A percentile compares a stretch with the other conserved stretches of the same genome.
Conservation (phyloP, 257 asterid species). For the Rubia yunnanensis region DNA sequence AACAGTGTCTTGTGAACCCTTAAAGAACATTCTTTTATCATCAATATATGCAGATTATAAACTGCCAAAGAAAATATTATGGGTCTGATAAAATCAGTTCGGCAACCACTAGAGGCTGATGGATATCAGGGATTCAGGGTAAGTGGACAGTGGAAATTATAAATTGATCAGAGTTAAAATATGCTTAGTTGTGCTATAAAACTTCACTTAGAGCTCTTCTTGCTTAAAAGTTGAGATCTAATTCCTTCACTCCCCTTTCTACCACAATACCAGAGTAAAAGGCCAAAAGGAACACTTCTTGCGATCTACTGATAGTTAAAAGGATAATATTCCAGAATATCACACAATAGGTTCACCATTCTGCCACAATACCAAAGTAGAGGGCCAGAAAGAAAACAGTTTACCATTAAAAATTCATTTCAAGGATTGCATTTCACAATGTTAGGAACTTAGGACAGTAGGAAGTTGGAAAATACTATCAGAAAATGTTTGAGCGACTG, state of each 20-base stretch:
- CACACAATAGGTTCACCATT: no score
- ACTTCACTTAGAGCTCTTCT: neutral
- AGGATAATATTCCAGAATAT: no score
- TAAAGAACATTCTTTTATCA: neutral
- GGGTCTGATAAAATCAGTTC: neutral
- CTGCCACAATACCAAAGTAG: neutral
- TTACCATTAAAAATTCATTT: neutral
- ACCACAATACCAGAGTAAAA: neutral
- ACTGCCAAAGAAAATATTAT: no score
- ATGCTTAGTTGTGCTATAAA: neutral
- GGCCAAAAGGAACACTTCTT: neutral
- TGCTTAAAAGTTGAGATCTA: neutral
- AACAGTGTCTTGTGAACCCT: neutral
- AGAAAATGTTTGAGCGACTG: slow-evolving; percentile 19
- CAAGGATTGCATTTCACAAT: neutral
- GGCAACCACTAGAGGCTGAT: neutral
- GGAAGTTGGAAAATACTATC: neutral
- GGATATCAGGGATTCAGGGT: neutral
- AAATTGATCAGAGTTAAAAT: neutral
- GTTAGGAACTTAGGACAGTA: neutral
- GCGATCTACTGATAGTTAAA: neutral
- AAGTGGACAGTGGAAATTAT: neutral
- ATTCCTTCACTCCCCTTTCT: neutral
- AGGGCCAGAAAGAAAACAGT: neutral
- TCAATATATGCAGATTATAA: neutral